These are phyloP conservation scores for Wallacemonas sp. DNA, from an alignment of 208 protist species.

Conservation along the genomic window DNA sequence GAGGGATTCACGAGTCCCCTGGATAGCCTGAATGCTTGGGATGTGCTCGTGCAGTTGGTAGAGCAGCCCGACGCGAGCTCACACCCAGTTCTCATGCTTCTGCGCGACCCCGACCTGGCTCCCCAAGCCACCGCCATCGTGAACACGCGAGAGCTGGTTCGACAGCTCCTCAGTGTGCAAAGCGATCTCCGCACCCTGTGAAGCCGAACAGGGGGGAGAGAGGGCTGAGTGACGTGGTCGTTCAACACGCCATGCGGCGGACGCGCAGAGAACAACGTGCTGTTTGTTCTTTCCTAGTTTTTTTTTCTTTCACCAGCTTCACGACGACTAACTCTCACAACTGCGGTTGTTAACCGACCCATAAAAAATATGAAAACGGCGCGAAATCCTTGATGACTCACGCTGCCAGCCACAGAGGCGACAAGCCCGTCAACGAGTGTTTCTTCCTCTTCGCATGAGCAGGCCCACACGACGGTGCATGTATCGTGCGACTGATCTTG, in stretches of 20 bases:
- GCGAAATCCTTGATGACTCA: too few relatives aligned
- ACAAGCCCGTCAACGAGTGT: too few relatives aligned
- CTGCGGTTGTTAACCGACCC: too few relatives aligned
- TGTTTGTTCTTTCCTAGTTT: background rate
- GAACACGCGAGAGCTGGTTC: constrained; percentile 22
- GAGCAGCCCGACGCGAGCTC: constrained; percentile 14
- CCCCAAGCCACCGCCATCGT: constrained; percentile 35
- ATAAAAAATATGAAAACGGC: too few relatives aligned
- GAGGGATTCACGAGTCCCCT: constrained; percentile 71
- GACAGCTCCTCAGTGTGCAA: background rate
- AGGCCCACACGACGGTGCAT: too few relatives aligned
- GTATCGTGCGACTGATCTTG: too few relatives aligned
- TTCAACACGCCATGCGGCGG: too few relatives aligned
- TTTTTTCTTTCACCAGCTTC: too few relatives aligned
- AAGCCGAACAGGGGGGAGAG: background rate
- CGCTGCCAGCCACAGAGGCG: too few relatives aligned
- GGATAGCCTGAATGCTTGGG: constrained; percentile 66
- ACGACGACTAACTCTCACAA: too few relatives aligned
- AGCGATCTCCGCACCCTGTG: background rate
- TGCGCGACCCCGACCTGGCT: constrained; percentile 26
- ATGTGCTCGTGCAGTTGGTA: constrained; percentile 30
- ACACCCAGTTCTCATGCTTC: constrained; percentile 8
- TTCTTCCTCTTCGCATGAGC: too few relatives aligned
- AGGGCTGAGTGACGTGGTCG: too few relatives aligned
- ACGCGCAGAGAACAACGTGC: background rate